phyloP scores from a whole-genome alignment of 2,329 filamentous ascomycete genomes.

The Diaporthe sp. region DNA sequence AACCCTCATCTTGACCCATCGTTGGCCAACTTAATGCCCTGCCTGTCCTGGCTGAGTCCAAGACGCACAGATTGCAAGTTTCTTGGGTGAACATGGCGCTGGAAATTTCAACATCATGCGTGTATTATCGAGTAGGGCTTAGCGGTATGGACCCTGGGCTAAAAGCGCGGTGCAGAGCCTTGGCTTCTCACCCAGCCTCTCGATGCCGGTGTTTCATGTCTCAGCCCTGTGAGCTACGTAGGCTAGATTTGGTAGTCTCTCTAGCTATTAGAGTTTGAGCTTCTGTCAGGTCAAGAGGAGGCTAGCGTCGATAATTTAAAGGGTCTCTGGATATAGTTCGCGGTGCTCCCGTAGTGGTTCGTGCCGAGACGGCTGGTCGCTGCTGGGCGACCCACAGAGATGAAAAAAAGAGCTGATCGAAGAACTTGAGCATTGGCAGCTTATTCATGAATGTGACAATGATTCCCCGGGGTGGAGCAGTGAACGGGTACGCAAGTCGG shows the following conservation, averaged over 20 bases:
- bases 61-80: background rate
- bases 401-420: background rate
- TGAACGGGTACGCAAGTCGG: background rate
- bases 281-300: background rate
- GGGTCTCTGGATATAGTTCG: background rate
- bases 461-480: background rate
- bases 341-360: background rate
- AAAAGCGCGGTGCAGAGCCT: background rate
- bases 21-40: background rate
- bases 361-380: background rate
- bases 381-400: background rate
- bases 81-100: background rate
- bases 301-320: background rate
- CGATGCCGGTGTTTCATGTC: background rate
- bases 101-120: constrained; percentile 7
- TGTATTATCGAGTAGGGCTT: background rate
- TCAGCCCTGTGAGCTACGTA: background rate
- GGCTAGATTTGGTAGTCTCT: background rate
- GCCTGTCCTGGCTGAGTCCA: background rate
- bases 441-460: background rate
- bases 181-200: background rate
- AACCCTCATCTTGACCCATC: background rate
- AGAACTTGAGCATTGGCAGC: background rate
- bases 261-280: constrained; percentile 1
- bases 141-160: background rate